These are phyloP conservation scores for Aspergillus fumigatus DNA, from an alignment of 2,329 filamentous ascomycete species.

Conservation along the genomic window DNA sequence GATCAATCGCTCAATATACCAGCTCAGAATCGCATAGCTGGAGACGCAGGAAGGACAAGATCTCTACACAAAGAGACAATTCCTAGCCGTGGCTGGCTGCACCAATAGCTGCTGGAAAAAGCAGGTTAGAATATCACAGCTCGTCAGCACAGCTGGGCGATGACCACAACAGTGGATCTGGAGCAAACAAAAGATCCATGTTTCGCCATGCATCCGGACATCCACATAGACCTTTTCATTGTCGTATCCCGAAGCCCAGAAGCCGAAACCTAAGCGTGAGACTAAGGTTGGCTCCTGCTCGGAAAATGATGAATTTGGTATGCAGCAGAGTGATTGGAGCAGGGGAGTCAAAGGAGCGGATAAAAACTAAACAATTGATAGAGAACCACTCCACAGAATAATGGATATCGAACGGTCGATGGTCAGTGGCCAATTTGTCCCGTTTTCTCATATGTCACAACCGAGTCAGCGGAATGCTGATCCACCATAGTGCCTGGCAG, in stretches of 20 bases:
- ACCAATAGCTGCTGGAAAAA: constrained; percentile 24
- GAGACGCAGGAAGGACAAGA: constrained; percentile 8
- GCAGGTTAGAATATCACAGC: constrained; percentile 20
- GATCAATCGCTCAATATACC: not conserved
- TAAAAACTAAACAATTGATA: not conserved
- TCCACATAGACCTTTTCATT: not conserved
- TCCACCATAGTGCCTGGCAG: constrained; percentile 2
- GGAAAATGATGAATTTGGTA: not conserved
- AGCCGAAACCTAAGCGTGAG: not conserved
- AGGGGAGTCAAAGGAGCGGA: too few relatives aligned
- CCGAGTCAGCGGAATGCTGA: constrained; percentile 4
- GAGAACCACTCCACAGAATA: not conserved
- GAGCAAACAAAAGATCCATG: constrained; percentile 12
- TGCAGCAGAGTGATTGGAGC: not conserved
- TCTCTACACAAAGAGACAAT: constrained; percentile 22
- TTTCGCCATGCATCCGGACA: constrained; percentile 13
- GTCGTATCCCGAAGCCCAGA: not conserved
- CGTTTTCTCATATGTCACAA: constrained; percentile 7
- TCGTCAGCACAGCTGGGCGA: constrained; percentile 25
- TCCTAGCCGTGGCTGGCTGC: constrained; percentile 24
- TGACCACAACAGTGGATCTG: constrained; percentile 23
- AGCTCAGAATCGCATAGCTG: constrained; percentile 3
- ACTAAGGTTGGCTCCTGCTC: not conserved
- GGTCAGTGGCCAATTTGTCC: not conserved
- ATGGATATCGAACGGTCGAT: not conserved